These are phyloP conservation scores for Wickerhamomyces sp. DNA, from an alignment of 1,139 yeast genomes.

Conservation along the genomic window DNA sequence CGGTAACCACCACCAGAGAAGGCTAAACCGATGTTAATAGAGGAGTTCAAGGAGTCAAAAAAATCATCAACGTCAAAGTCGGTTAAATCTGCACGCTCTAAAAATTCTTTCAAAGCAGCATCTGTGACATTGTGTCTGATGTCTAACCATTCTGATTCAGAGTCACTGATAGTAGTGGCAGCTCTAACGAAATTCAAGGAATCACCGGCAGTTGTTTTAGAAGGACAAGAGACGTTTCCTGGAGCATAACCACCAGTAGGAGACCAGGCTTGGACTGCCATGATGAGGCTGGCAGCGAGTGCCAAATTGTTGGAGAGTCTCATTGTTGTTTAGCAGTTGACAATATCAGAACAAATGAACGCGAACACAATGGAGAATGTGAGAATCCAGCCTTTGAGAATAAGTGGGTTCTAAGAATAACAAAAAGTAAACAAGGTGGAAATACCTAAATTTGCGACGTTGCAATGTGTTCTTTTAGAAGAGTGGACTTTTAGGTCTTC, in stretches of 20 bases:
- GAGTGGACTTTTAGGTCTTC: too few relatives aligned
- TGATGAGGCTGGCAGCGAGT: neutral
- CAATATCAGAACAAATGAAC: too few relatives aligned
- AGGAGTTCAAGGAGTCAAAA: conserved; percentile 34
- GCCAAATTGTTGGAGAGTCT: neutral
- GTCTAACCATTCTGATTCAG: conserved; percentile 31
- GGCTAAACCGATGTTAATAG: conserved; percentile 61
- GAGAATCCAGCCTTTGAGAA: too few relatives aligned
- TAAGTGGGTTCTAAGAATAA: too few relatives aligned
- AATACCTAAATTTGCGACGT: too few relatives aligned
- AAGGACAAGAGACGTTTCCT: conserved; percentile 53
- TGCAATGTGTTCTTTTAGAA: too few relatives aligned
- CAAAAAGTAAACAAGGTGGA: too few relatives aligned
- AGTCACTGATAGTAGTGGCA: conserved; percentile 26
- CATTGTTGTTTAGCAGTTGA: neutral
- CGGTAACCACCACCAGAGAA: conserved; percentile 93
- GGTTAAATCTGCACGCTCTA: conserved; percentile 51
- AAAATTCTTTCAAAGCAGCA: conserved; percentile 48
- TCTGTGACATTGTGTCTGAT: conserved; percentile 50
- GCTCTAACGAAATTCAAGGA: conserved; percentile 30
- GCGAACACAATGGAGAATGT: too few relatives aligned
- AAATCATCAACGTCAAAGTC: conserved; percentile 53
- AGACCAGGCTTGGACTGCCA: conserved; percentile 40
- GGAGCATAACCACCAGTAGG: conserved; percentile 69
- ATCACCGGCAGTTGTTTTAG: conserved; percentile 22